These are phyloP conservation scores for Penicillium robsamsonii DNA, from an alignment of 495 filamentous ascomycete species.

Conservation along the genomic window DNA sequence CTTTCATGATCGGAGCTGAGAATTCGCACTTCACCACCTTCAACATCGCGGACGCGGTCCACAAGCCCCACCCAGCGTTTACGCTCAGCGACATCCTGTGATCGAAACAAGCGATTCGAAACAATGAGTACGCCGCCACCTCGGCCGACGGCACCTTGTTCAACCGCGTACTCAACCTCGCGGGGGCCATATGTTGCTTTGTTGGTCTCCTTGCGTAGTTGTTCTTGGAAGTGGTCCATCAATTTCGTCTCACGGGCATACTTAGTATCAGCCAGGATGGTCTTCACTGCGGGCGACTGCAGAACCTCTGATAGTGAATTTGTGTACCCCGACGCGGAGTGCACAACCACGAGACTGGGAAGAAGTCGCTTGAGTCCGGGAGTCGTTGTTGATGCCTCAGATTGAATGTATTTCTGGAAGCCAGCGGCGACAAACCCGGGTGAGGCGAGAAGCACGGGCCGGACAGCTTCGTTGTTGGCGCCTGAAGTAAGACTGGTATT, in stretches of 20 bases:
- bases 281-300: slow-evolving; percentile 70
- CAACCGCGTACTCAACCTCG: slow-evolving; percentile 83
- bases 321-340: slow-evolving; percentile 79
- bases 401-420: slow-evolving; percentile 78
- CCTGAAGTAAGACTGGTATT: slow-evolving; percentile 44
- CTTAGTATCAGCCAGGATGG: slow-evolving; percentile 76
- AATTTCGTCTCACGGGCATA: slow-evolving; percentile 79
- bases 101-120: slow-evolving; percentile 80
- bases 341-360: slow-evolving; percentile 71
- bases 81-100: slow-evolving; percentile 74
- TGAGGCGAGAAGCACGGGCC: slow-evolving; percentile 81
- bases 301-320: slow-evolving; percentile 85
- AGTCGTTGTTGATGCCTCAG: slow-evolving; percentile 55
- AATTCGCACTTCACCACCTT: slow-evolving; percentile 83
- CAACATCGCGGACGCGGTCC: slow-evolving; percentile 78
- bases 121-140: slow-evolving; percentile 84
- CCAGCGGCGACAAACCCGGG: slow-evolving; percentile 82
- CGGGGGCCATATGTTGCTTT: slow-evolving; percentile 87
- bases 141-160: slow-evolving; percentile 82
- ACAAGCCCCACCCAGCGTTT: slow-evolving; percentile 83
- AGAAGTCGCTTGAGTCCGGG: slow-evolving; percentile 63
- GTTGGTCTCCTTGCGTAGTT: slow-evolving; percentile 81
- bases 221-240: slow-evolving; percentile 82
- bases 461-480: slow-evolving; percentile 38
- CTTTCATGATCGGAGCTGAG: slow-evolving; percentile 94